Evolutionary conservation across 1,139 yeast genomes (phyloP).

Genomic region (Yamadazyma kanchanaburiensis): DNA sequence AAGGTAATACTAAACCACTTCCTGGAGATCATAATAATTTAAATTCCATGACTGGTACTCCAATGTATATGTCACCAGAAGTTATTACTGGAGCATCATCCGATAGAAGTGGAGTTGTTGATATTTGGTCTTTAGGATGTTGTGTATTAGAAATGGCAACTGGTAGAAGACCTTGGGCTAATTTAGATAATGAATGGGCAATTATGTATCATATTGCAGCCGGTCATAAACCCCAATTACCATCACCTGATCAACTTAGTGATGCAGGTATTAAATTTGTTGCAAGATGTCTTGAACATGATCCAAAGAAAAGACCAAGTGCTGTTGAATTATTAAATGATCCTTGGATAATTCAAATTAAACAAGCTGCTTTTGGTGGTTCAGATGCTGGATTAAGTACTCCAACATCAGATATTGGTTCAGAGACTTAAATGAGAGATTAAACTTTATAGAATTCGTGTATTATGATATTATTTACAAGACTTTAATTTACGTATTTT

Average conservation of each 20-base stretch:
- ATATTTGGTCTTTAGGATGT: conserved; percentile 82
- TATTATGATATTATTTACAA: conserved; percentile 1
- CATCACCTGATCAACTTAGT: conserved; percentile 74
- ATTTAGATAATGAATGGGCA: conserved; percentile 96
- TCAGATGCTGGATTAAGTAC: conserved; percentile 32
- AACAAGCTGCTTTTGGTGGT: conserved; percentile 64
- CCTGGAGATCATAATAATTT: conserved; percentile 24
- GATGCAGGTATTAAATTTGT: conserved; percentile 70
- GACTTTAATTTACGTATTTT: conserved; percentile 9
- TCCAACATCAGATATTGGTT: conserved; percentile 33
- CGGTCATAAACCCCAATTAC: conserved; percentile 87
- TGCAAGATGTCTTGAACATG: conserved; percentile 74
- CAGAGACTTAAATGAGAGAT: conserved; percentile 3
- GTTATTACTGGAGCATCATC: conserved; percentile 76
- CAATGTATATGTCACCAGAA: conserved; percentile 99
- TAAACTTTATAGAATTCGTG: conserved; percentile 1
- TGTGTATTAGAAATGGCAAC: conserved; percentile 82
- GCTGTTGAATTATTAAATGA: conserved; percentile 84
- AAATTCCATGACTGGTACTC: conserved; percentile 84
- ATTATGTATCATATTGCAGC: conserved; percentile 98
- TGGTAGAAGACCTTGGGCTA: conserved; percentile 84
- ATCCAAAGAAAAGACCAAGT: conserved; percentile 74
- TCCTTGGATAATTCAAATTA: conserved; percentile 82
- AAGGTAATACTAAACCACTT: conserved; percentile 12
- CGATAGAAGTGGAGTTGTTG: conserved; percentile 72